Evolutionary conservation across 2,329 filamentous ascomycete genomes (phyloP), one percentile per base, ranked within the genome.

Genomic region (Microsporum audouinii): DNA sequence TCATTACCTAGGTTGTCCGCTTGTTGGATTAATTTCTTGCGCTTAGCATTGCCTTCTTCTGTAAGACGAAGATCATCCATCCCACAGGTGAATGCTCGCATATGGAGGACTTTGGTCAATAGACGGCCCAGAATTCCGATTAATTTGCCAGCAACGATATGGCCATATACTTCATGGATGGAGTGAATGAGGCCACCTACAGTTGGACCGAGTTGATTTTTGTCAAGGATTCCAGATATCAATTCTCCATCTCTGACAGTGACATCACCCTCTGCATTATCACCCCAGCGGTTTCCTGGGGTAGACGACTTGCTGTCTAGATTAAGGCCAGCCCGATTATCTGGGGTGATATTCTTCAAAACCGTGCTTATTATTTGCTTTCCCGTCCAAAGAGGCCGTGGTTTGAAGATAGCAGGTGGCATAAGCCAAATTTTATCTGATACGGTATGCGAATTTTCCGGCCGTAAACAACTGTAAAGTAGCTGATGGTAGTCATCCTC

Each of bases 361-460:
- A 99, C 88, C 0, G 91, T 96, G 2, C 89, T 92, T 64, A 99
- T 88, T 56, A 99, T 81, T 71, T 99, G 94, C 76, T 99, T 99
- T 65, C 94, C 94, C 1, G 91, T 97, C 94, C 94, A 99, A 60
- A 91, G 78, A 34, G 84, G 82, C 45, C 81, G 82, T 0, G 94
- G 94, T 71, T 91, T 95, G 67, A 91, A 79, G 47, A 97, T 80
- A 1, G 91, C 86, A 2, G 94, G 94, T 7, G 86, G 80, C 0
- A 97, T 80, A 38, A 91, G 86, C 70, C 90, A 82, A 59, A 99
- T 88, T 63, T 88, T 84, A 45, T 95, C 90, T 27, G 85, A 85
- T 3, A 89, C 83, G 56, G 92, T 94, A 69, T 96, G 91, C 0
- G 89, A 89, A 68, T 87, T 90, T 72, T 99, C 94, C 0, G 94